Evolutionary conservation across 1,284 basidiomycete genomes (phyloP), one percentile per base, ranked within the genome.

Genomic region (Trichosporon asahii): DNA sequence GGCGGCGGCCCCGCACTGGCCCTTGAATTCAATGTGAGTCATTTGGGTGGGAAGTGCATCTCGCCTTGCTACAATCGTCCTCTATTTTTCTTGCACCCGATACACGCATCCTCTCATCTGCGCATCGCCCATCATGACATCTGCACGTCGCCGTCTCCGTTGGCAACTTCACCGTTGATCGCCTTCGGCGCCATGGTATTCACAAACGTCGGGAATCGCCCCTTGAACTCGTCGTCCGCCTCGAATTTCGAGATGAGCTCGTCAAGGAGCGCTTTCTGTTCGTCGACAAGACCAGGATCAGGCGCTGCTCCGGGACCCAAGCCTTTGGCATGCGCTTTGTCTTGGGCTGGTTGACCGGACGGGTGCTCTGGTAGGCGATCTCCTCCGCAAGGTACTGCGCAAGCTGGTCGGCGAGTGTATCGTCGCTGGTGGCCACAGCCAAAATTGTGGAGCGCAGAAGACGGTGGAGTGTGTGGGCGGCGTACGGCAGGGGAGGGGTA

Each of bases 381-480:
- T 80, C 78, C 3, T 77, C 74, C 6, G 75, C 61, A 3, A 80
- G 44, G 35, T 73, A 70, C 8, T 64, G 9, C 2, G 71, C 73
- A 1, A 74, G 69, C 11, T 23, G 21, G 55, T 72, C 67, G 0
- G 73, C 68, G 1, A 74, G n/a, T 1, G 64, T 35, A 44, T 68
- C 65, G 40, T 65, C 35, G 18, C 55, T 15, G 44, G 68, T 31
- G 61, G 64, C 57, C 7, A 37, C 46, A 18, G 64, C 66, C n/a
- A 65, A 23, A 18, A 68, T 68, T 25, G 67, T 63, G n/a, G 31
- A 18, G 53, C 70, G 68, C 27, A 74, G 25, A 3, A 74, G 66
- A 1, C 64, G 65, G 55, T 72, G 65, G 2, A 74, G 57, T 0
- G 66, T 67, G 21, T 69, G 69, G 2, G 67, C 65, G 1, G 73